Base-by-base conservation (phyloP, 805 yeast genomes). In the Zygoascus bituminiphila region DNA sequence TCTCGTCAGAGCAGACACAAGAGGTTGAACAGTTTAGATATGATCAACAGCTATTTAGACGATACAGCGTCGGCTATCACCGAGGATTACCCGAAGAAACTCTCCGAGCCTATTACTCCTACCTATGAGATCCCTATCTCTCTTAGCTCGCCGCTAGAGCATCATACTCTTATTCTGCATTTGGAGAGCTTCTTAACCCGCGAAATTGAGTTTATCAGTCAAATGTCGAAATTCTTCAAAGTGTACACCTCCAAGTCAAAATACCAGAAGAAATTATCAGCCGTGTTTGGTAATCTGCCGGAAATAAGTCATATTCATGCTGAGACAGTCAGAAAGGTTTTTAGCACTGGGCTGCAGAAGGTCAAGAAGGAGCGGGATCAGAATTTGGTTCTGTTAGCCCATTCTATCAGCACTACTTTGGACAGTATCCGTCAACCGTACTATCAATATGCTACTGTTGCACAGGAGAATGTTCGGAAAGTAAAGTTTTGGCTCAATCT, bases 231-330 rank as follows among this genome's bases (percentile, higher is more conserved):
- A 44, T 45, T 51, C 14, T 20, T 47, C 25, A 49, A 41, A 20
- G 41, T 52, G 8, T 57, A 56, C 41, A 15, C 42, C 4, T 20
- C 47, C 14, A 54, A 56, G 23, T 36, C 46, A 12, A 35, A 41
- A 23, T 43, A 39, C 9, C 48, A 52, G 2, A 40, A 40, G 14
- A 51, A 51, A 26, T 50, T 53, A 3, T 25, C 43, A 9, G 40
- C 37, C 8, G 49, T 55, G 8, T 55, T 59, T 14, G 4, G 24
- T n/a, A 39, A 39, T 21, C 44, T 60, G 31, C 58, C 61, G 12
- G 61, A 54, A 29, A 40, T 61, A 3, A 50, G 46, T 33, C 41
- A 46, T 10, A 24, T 57, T 6, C 63, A 60, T 45, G 31, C 45
- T 1, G 50, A 55, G 5, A 22, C 45, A 1, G 15, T 54, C 15